Evolutionary conservation across 129 eudicot genomes (phyloP), one percentile per base, ranked within the genome.

Genomic region (Flaveria sonorensis): DNA sequence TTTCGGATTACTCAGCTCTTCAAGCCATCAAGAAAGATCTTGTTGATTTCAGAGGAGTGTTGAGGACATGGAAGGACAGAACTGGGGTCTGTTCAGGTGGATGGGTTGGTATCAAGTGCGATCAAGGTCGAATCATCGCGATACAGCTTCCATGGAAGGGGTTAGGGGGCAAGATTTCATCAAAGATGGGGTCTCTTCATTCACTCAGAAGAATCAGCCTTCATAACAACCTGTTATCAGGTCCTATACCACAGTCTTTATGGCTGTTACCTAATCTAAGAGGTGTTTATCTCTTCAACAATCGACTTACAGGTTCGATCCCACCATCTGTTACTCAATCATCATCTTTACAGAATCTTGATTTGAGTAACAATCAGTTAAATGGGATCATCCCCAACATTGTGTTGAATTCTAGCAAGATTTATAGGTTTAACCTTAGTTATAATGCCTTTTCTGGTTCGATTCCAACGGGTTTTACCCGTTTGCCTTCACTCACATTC

Each of bases 131-230:
- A 55, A 91, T 95, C 47, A 83, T 89, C 20, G 87, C 90, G 5
- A 74, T 95, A 10, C 96, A 95, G 84, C 92, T 95, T 70, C 99
- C 99, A 14, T 91, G 87, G 86, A 95, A 85, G 62, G 94, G 96
- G 43, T 72, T 95, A 23, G 87, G 96, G 30, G 99, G 99, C 15
- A 79, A 73, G 55, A 88, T 95, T 46, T 84, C 96, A 0, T 85
- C 88, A 20, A 85, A 88, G 76, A 82, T 95, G 28, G 94, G 94
- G 1, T 88, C 81, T 47, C 87, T 95, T 16, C 88, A 78, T 36
- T 78, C 89, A 4, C 97, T 95, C 16, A 61, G 94, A 13, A 83
- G 84, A 72, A 83, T 95, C 77, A 93, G 98, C 63, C 89, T 93
- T 51, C 98, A 93, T 56, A 96, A 93, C 86, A 95, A 95, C 79